Base-by-base conservation (phyloP, 2,329 filamentous ascomycete genomes). In the Dactylellina sp. region DNA sequence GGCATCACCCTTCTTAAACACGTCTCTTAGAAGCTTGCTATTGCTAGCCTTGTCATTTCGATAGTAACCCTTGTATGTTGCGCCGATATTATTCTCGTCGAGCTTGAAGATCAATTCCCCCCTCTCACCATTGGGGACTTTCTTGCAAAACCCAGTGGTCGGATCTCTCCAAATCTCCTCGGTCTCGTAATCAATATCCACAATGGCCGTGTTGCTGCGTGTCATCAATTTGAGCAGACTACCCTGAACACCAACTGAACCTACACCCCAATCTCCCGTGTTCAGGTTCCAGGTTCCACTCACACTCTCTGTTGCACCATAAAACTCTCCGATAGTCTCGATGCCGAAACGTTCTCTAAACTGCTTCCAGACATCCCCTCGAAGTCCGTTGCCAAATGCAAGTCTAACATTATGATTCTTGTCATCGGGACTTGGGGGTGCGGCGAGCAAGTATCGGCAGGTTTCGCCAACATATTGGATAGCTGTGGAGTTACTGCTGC, bases 381-480 rank as follows among this genome's bases (percentile, higher is more conserved):
- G 86, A 18, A 96, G 83, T 1, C 93, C 93, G 79, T 97, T 97
- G 18, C 93, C 93, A 76, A 94, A 91, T 0, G 91, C 92, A 2
- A 89, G 78, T 4, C 88, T 87, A n/a, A 96, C 86, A 0, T 83
- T 85, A 82, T 96, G 90, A 76, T 88, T 86, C 77, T 85, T 86
- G 81, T 96, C 93, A 76, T 92, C 88, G 63, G 89, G 84, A 0
- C 87, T 84, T 1, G 89, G 82, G 2, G 85, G 86, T 0, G 88
- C 87, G 0, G 90, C 85, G 9, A 96, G 84, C 2, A 96, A 85
- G 80, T 96, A 96, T 4, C 92, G 89, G 76, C 92, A 89, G 0
- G 91, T 94, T 81, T 96, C 92, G 59, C 92, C 92, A 12, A 96
- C 92, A 79, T 96, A 96, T 80, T 96, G 92, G 75, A 96, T 89